Percentiles rank a stretch among this genome's conserved stretches.
Conservation (phyloP, 2,329 filamentous ascomycete genomes). For the Monosporascus sp. region DNA sequence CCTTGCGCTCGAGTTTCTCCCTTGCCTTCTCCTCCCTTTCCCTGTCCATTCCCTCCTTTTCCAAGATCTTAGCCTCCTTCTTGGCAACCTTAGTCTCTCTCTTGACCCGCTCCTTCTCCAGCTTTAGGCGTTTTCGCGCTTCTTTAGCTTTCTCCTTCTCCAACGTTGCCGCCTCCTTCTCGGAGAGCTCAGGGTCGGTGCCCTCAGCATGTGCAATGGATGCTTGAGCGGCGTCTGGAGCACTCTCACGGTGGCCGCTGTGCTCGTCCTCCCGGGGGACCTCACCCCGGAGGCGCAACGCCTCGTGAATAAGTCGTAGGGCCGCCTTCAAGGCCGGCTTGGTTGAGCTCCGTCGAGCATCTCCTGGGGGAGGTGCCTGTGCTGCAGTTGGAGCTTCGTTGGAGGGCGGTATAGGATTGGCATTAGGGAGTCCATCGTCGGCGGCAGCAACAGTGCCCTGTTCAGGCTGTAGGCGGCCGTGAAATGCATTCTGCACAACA, state of each 20-base stretch:
- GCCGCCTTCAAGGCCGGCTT: neutral
- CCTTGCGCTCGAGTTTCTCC: conserved; percentile 9
- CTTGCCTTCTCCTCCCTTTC: conserved; percentile 13
- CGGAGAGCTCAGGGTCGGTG: no score
- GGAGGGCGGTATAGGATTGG: no score
- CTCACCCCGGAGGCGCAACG: neutral
- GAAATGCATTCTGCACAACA: neutral
- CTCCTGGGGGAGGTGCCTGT: neutral
- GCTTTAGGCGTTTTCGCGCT: conserved; percentile 9
- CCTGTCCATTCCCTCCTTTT: conserved; percentile 15
- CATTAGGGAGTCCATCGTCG: no score
- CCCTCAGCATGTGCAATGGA: no score
- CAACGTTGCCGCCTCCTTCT: conserved; percentile 5
- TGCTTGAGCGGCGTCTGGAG: neutral
- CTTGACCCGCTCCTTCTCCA: neutral
- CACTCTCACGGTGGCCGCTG: no score
- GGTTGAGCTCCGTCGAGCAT: neutral
- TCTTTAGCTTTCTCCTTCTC: conserved; percentile 13
- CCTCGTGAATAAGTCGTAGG: neutral
- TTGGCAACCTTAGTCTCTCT: conserved; percentile 5
- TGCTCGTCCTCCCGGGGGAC: neutral
- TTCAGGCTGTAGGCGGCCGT: neutral
- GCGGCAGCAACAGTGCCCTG: neutral
- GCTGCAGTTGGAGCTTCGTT: neutral
- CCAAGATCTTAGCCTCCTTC: conserved; percentile 12